Percentiles rank a stretch among this genome's conserved stretches.
Evolutionary conservation across 202 grass and related monocot species (phyloP).

Genomic region (Dendrocalamus latiflorus): DNA sequence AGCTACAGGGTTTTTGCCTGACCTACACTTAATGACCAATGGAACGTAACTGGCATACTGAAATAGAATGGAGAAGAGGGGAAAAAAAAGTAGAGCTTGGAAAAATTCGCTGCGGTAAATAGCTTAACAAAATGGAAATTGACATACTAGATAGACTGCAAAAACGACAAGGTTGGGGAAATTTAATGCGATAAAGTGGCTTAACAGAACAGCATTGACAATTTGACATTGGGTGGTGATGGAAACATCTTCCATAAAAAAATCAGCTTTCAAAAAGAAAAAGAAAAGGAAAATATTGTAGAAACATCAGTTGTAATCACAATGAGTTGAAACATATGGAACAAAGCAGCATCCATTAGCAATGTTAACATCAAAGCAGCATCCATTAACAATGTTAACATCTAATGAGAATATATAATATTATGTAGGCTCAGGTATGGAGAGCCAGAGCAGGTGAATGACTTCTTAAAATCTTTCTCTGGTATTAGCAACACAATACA

Average conservation of each 20-base stretch:
- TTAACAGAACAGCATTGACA: neutral
- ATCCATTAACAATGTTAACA: slow-evolving; percentile 23
- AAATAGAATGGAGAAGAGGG: slow-evolving; percentile 1
- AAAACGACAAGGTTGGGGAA: neutral
- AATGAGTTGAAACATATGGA: slow-evolving; percentile 24
- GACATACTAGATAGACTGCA: slow-evolving; percentile 9
- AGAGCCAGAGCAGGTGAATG: too few relatives aligned
- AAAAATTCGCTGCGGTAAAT: neutral
- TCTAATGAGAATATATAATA: neutral
- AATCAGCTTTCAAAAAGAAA: neutral
- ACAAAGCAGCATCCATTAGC: slow-evolving; percentile 13
- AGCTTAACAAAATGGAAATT: neutral
- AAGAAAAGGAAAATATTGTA: neutral
- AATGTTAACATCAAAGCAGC: too few relatives aligned
- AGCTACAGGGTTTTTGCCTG: neutral
- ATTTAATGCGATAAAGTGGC: neutral
- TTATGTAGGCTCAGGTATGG: too few relatives aligned
- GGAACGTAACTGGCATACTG: neutral
- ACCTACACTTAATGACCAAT: neutral
- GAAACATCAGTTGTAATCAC: slow-evolving; percentile 20
- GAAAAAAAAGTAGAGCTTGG: neutral
- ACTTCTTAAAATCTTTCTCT: too few relatives aligned
- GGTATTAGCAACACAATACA: too few relatives aligned
- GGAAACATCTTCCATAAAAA: neutral
- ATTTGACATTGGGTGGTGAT: neutral